Conservation (phyloP, 352 stramenopile genomes). For the Phytophthora hibernalis region DNA sequence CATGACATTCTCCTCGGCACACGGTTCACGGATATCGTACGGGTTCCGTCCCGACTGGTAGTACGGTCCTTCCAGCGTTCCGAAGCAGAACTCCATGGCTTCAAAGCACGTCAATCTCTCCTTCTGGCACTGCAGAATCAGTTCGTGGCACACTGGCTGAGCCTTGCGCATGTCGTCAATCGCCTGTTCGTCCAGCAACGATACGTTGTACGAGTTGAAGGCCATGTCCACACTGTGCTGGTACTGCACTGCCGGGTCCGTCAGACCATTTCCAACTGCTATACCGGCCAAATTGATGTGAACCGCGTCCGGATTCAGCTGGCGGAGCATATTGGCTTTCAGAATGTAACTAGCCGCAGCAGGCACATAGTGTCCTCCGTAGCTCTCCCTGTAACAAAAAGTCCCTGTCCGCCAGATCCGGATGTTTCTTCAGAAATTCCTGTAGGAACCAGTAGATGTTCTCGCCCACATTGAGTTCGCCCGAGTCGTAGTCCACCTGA, state of each 20-base stretch:
- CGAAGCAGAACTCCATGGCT: conserved; percentile 66
- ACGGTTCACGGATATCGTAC: conserved; percentile 78
- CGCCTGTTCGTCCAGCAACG: conserved; percentile 50
- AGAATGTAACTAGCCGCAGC: conserved; percentile 61
- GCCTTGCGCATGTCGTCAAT: conserved; percentile 60
- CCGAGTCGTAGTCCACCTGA: conserved; percentile 45
- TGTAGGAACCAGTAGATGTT: conserved; percentile 84
- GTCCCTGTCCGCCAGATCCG: conserved; percentile 48
- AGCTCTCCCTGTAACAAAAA: conserved; percentile 79
- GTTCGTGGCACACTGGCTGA: conserved; percentile 61
- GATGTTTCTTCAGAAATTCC: conserved; percentile 64
- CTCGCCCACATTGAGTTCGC: conserved; percentile 63
- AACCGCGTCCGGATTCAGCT: conserved; percentile 25
- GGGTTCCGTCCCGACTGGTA: conserved; percentile 60
- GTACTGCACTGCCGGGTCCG: conserved; percentile 71
- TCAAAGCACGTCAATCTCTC: conserved; percentile 50
- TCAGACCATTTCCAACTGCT: conserved; percentile 79
- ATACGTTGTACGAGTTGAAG: conserved; percentile 77
- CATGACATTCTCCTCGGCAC: conserved; percentile 57
- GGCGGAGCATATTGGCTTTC: conserved; percentile 45
- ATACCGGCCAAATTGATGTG: conserved; percentile 66
- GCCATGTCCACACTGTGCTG: conserved; percentile 75
- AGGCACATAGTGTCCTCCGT: conserved; percentile 74
- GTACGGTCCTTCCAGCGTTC: conserved; percentile 59
- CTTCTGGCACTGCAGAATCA: conserved; percentile 62